Base-by-base conservation (phyloP, 805 yeast genomes). In the Yamadazyma laniorum region DNA sequence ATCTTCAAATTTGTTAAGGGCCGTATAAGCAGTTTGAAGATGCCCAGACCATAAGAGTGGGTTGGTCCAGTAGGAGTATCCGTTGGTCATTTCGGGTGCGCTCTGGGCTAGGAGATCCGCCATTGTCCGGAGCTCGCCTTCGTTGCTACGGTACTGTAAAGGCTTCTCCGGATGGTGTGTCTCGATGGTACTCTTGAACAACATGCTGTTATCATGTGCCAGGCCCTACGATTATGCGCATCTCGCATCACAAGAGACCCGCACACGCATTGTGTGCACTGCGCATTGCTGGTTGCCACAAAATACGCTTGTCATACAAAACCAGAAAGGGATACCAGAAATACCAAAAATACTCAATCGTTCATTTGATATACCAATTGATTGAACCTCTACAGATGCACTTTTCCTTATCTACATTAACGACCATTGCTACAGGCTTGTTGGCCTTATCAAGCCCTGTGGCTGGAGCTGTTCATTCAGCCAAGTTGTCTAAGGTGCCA, bases 401-500 rank as follows among this genome's bases (percentile, higher is more conserved):
- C 21, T 31, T 39, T 19, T 39, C 43, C 25, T 28, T 56, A 28
- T 43, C 72, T 18, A 59, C 67, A 18, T 60, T 74, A 46, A 55
- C 74, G 32, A 53, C 78, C 25, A 52, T 74, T 46, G 75, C 76
- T 38, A 53, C 64, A 40, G 57, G 63, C 22, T 52, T 64, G 37
- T 48, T 69, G 29, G 61, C 67, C 11, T 51, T 67, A 8, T 40
- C 61, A 18, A 45, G 56, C 16, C 30, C 39, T 5, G 75, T 60
- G 15, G 82, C 79, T 34, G 77, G 71, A 45, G 67, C 66, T 12
- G 37, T 34, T 11, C 78, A 71, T 59, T 67, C 74, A 32, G 76
- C 82, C 32, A 74, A 75, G 50, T 72, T 83, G 54, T 71, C 74
- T 53, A 81, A 79, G 62, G 69, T 74, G 26, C 75, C 86, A 4